Conservation (phyloP, 2,329 filamentous ascomycete genomes). For the Alternaria panax region DNA sequence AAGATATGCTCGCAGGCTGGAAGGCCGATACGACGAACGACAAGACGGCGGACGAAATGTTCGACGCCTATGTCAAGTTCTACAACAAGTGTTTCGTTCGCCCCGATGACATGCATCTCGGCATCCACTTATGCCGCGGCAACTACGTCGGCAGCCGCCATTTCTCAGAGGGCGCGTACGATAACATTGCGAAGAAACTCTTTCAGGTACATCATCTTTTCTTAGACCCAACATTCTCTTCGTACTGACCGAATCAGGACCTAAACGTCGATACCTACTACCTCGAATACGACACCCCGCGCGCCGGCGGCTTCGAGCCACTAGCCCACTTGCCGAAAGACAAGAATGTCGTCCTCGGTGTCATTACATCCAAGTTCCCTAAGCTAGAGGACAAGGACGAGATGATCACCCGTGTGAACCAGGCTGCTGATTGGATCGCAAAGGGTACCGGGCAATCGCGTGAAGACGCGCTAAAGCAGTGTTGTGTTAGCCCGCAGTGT, state of each 20-base stretch:
- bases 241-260: conserved; percentile 31
- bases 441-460: conserved; percentile 69
- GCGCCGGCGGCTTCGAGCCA: conserved; percentile 58
- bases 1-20: conserved; percentile 49
- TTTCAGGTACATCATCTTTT: conserved; percentile 42
- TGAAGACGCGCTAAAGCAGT: conserved; percentile 72
- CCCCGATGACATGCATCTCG: conserved; percentile 75
- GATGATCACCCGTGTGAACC: conserved; percentile 56
- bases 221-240: too few species aligned
- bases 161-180: conserved; percentile 58
- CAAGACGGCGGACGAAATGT: conserved; percentile 72
- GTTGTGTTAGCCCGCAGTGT: conserved; percentile 54
- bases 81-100: conserved; percentile 75
- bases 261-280: conserved; percentile 53
- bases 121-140: conserved; percentile 74
- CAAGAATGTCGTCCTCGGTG: conserved; percentile 58
- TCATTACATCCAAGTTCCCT: conserved; percentile 57
- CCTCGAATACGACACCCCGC: conserved; percentile 57
- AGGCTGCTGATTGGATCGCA: conserved; percentile 70
- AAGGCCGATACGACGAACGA: conserved; percentile 71
- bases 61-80: conserved; percentile 77
- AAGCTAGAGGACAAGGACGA: conserved; percentile 56
- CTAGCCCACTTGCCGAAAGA: conserved; percentile 54
- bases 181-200: conserved; percentile 54
- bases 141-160: conserved; percentile 58